Evolutionary conservation across 768 basidiomycete species (phyloP), one percentile per base, ranked within the genome.

Genomic region (Suillus luteus): DNA sequence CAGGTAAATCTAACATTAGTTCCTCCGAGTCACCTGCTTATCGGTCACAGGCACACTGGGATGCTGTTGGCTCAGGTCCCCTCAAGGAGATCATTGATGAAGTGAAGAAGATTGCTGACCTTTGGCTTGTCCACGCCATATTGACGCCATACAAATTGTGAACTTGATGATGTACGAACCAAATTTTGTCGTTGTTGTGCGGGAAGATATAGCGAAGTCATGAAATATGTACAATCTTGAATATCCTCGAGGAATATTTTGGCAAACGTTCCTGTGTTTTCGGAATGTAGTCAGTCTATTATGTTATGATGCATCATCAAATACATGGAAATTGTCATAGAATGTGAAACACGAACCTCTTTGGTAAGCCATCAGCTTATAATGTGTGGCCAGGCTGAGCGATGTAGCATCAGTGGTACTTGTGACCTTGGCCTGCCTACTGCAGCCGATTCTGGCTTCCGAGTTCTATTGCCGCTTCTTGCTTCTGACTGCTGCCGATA

Each of bases 1-100:
- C 41, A 76, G 59, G 79, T 75, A 38, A 59, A 71, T 66, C 11
- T 31, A 14, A 15, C 24, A 14, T 48, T 31, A 11, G 9, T 12
- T 24, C 19, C 6, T 12, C n/a, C 5, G 31, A 59, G 43, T 52
- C 41, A 55, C 33, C 35, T 38, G 37, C 17, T 63, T 17, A 61
- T 61, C 22, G n/a, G 6, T 10, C 55, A 31, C 61, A 78, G 78
- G 78, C 75, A 3, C 77, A 78, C 62, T 74, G 72, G 72, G 70
- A 71, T 35, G 76, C 75, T 15, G 77, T 78, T 63, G 48, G 31
- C 4, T 59, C 40, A 4, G 73, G 76, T 17, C 73, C 71, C 4
- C 68, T 70, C 35, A 77, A 72, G 60, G 65, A 64, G 27, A 64
- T 67, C 60, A 69, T 76, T 49, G 75, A 77, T 52, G 60, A 57